These are phyloP conservation scores for Saprolegnia diclina DNA, from an alignment of 352 stramenopile genomes.

Conservation along the genomic window DNA sequence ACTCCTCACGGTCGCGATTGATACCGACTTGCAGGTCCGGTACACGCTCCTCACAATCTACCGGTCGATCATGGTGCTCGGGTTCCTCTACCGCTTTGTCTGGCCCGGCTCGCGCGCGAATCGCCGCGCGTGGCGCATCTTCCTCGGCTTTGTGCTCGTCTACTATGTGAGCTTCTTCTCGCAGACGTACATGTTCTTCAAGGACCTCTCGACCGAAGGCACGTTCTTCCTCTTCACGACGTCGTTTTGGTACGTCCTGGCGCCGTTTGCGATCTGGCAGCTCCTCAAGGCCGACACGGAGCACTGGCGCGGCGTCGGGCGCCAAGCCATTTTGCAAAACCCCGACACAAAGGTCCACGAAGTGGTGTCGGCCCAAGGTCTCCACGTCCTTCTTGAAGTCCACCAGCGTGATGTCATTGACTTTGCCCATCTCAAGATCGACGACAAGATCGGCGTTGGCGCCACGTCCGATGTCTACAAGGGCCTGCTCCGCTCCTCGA, in stretches of 20 bases:
- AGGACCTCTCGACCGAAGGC: conserved; percentile 8
- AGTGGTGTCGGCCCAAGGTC: conserved; percentile 39
- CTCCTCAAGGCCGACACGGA: conserved; percentile 35
- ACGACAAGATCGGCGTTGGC: conserved; percentile 38
- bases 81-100: conserved; percentile 31
- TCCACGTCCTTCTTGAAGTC: conserved; percentile 46
- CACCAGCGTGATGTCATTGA: conserved; percentile 49
- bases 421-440: conserved; percentile 44
- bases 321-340: conserved; percentile 27
- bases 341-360: conserved; percentile 31
- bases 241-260: background rate
- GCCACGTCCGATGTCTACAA: conserved; percentile 43
- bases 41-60: background rate
- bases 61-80: conserved; percentile 19
- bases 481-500: conserved; percentile 35
- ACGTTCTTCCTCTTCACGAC: conserved; percentile 13
- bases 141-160: conserved; percentile 28
- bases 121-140: conserved; percentile 22
- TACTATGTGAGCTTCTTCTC: conserved; percentile 27
- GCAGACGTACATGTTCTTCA: conserved; percentile 28
- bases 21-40: background rate
- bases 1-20: background rate
- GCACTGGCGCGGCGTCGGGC: conserved; percentile 33
- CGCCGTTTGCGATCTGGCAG: conserved; percentile 38
- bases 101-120: conserved; percentile 25